Percentiles rank a stretch among this genome's conserved stretches.
Conservation (phyloP, 805 yeast species). For the Candida ipomoeae region DNA sequence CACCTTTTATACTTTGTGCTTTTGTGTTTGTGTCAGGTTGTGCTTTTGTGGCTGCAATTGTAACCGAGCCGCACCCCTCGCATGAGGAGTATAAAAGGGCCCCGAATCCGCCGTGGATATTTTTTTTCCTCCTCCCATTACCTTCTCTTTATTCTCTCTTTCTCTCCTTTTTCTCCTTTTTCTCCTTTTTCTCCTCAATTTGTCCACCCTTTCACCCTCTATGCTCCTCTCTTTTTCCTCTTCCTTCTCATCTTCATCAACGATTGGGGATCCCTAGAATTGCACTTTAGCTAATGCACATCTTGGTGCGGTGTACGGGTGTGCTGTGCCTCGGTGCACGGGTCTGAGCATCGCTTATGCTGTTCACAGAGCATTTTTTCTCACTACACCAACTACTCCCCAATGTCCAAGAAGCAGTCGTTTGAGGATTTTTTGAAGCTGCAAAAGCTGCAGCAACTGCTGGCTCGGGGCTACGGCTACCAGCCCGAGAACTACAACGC, state of each 20-base stretch:
- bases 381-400: background rate
- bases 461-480: slow-evolving; percentile 27
- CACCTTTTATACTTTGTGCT: background rate
- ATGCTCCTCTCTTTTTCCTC: background rate
- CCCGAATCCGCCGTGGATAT: background rate
- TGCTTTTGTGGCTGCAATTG: slow-evolving; percentile 2
- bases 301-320: background rate
- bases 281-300: too few species aligned
- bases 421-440: slow-evolving; percentile 51
- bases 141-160: too few species aligned
- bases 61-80: background rate
- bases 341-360: slow-evolving; percentile 6
- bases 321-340: slow-evolving; percentile 8
- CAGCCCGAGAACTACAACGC: slow-evolving; percentile 5
- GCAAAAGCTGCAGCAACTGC: slow-evolving; percentile 32
- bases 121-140: too few species aligned
- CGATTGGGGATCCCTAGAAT: background rate
- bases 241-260: background rate
- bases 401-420: slow-evolving; percentile 33
- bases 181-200: too few species aligned
- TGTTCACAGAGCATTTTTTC: slow-evolving; percentile 3
- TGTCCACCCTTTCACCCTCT: too few species aligned
- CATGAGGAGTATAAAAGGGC: background rate
- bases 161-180: too few species aligned
- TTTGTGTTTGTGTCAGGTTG: background rate